phyloP scores from a whole-genome alignment of 179 eudicot genomes.

The Vitellaria paradoxa region DNA sequence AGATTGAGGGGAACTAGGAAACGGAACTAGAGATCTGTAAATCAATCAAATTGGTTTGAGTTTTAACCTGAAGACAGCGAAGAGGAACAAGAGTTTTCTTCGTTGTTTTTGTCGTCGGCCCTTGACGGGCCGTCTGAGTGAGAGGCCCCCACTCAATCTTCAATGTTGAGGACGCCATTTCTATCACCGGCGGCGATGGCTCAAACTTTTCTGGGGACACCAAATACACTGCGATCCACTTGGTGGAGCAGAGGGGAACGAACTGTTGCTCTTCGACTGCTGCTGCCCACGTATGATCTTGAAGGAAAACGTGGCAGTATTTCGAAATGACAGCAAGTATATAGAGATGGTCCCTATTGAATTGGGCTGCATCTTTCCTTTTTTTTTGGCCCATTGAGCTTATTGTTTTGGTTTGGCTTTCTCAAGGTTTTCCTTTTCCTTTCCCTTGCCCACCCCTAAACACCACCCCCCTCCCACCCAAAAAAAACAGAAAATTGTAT shows the following conservation, averaged over 20 bases:
- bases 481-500: too few species aligned
- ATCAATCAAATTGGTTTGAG: not conserved
- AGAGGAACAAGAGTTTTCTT: not conserved
- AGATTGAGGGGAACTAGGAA: not conserved
- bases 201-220: not conserved
- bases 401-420: too few species aligned
- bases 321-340: too few species aligned
- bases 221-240: not conserved
- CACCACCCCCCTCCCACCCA: too few species aligned
- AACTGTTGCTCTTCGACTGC: too few species aligned
- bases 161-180: slow-evolving; percentile 1
- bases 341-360: too few species aligned
- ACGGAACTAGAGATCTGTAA: not conserved
- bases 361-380: too few species aligned
- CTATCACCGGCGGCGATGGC: not conserved
- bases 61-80: not conserved
- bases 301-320: too few species aligned
- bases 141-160: not conserved
- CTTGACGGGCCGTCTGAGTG: not conserved
- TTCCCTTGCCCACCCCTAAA: too few species aligned
- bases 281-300: too few species aligned
- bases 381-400: too few species aligned
- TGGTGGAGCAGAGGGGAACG: not conserved
- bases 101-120: not conserved
- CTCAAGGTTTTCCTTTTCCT: too few species aligned